Conservation (phyloP, 371 early-diverging fungal species). For the Apophysomyces variabilis region DNA sequence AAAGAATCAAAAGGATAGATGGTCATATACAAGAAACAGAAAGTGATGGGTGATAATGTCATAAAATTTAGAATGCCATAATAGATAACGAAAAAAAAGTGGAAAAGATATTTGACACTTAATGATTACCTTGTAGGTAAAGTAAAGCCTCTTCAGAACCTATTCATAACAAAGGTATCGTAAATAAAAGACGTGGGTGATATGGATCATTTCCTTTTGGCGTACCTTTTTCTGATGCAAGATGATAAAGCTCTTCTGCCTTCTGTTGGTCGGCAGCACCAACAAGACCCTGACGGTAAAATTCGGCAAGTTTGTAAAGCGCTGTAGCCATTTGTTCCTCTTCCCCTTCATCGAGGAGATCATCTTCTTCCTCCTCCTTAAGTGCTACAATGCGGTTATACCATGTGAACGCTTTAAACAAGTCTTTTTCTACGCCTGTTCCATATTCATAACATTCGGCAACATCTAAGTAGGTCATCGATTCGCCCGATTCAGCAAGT, state of each 20-base stretch:
- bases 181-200: neutral
- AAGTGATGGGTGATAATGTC: neutral
- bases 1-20: neutral
- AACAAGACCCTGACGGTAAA: slow-evolving; percentile 36
- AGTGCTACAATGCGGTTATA: slow-evolving; percentile 37
- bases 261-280: slow-evolving; percentile 20
- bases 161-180: neutral
- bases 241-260: slow-evolving; percentile 29
- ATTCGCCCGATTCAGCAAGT: neutral
- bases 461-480: slow-evolving; percentile 59
- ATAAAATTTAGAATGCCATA: neutral
- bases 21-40: slow-evolving; percentile 1
- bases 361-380: neutral
- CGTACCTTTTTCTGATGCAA: slow-evolving; percentile 24
- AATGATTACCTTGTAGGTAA: neutral
- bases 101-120: neutral
- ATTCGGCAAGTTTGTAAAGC: slow-evolving; percentile 41
- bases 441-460: slow-evolving; percentile 80
- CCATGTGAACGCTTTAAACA: slow-evolving; percentile 62
- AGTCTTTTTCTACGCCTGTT: slow-evolving; percentile 55
- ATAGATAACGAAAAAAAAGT: neutral
- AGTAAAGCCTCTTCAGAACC: neutral
- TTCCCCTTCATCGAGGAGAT: slow-evolving; percentile 34
- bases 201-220: neutral
- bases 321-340: slow-evolving; percentile 36